These are phyloP conservation scores for Carex cristatella DNA, from an alignment of 176 grass and related monocot genomes.

Conservation along the genomic window DNA sequence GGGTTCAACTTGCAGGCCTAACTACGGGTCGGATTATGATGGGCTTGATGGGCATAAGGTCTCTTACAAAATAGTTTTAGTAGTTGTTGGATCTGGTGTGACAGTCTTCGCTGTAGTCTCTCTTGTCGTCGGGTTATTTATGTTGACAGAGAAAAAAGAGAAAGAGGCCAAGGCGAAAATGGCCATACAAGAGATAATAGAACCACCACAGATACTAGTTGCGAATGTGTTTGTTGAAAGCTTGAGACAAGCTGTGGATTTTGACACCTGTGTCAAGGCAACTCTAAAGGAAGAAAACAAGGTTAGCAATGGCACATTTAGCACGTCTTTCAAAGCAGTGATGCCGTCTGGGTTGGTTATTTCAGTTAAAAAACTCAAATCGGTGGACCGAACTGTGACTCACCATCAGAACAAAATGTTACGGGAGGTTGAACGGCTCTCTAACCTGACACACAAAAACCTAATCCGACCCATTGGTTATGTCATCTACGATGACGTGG, in stretches of 20 bases:
- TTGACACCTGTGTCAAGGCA: conserved; percentile 58
- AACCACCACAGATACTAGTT: conserved; percentile 40
- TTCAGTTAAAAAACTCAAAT: conserved; percentile 81
- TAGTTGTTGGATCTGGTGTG: conserved; percentile 70
- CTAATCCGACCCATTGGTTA: conserved; percentile 74
- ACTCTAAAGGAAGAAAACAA: conserved; percentile 62
- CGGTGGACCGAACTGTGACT: conserved; percentile 54
- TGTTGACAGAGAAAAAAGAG: conserved; percentile 92
- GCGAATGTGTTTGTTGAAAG: conserved; percentile 63
- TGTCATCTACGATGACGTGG: conserved; percentile 76
- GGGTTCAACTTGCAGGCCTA: conserved; percentile 44
- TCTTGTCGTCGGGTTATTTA: conserved; percentile 70
- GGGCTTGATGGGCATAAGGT: conserved; percentile 54
- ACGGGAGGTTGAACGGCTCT: conserved; percentile 66
- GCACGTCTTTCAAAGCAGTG: conserved; percentile 62
- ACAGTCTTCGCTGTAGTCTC: conserved; percentile 64
- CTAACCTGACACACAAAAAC: conserved; percentile 64
- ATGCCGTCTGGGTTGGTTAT: conserved; percentile 89
- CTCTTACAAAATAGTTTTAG: conserved; percentile 79
- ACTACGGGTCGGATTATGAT: conserved; percentile 45
- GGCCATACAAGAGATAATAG: conserved; percentile 43
- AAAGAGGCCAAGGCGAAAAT: conserved; percentile 63
- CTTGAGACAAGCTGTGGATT: conserved; percentile 89
- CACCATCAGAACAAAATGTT: conserved; percentile 89
- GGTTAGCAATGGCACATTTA: conserved; percentile 67